Percentiles rank a stretch among this genome's conserved stretches.
Evolutionary conservation across 352 stramenopile genomes (phyloP).

Genomic region (Phytophthora lateralis): DNA sequence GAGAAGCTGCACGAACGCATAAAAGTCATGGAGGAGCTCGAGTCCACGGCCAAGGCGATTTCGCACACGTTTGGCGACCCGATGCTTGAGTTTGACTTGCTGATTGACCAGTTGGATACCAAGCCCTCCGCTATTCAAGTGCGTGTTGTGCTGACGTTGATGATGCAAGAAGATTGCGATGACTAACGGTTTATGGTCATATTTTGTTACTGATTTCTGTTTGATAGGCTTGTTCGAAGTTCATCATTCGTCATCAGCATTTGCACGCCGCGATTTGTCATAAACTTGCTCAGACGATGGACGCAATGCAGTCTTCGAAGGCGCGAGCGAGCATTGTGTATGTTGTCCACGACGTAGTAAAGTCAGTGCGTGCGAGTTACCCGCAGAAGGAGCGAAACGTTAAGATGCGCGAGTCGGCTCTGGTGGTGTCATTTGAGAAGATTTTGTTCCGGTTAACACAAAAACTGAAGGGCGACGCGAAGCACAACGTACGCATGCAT

Average conservation of each 20-base stretch:
- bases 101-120: constrained; percentile 85
- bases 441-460: constrained; percentile 69
- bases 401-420: constrained; percentile 71
- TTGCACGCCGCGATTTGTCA: constrained; percentile 72
- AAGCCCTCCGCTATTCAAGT: constrained; percentile 88
- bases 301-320: constrained; percentile 68
- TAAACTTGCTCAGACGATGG: constrained; percentile 70
- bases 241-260: constrained; percentile 82
- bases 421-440: constrained; percentile 73
- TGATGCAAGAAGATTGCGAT: constrained; percentile 10
- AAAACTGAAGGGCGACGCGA: constrained; percentile 60
- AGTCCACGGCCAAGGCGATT: constrained; percentile 74
- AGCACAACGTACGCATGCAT: constrained; percentile 64
- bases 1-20: constrained; percentile 77
- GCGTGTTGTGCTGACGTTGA: constrained; percentile 18
- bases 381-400: constrained; percentile 76
- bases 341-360: constrained; percentile 85
- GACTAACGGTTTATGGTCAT: constrained; percentile 12
- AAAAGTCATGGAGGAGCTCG: constrained; percentile 84
- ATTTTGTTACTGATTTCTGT: neutral
- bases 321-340: constrained; percentile 80
- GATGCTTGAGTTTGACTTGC: constrained; percentile 86
- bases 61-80: constrained; percentile 82
- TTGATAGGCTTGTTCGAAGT: constrained; percentile 78
- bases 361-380: constrained; percentile 68